A percentile compares a stretch with the other conserved stretches of the same genome.
Conservation (phyloP, 2,329 filamentous ascomycete genomes). For the Arthrocladium fulminans region DNA sequence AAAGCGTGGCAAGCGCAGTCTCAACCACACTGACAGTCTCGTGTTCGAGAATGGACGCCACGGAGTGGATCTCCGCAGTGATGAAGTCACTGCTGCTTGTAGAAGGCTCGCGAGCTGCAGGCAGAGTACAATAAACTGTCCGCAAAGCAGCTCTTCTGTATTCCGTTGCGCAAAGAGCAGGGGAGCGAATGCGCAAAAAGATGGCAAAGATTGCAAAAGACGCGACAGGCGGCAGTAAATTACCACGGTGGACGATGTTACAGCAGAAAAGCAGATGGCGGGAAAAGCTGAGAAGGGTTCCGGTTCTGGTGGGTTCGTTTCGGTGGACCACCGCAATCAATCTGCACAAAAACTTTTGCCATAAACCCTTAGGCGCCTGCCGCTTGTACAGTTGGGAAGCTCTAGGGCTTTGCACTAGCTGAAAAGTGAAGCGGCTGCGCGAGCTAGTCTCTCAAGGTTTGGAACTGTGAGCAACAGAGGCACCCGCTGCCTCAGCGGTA, state of each 20-base stretch:
- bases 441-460: background rate
- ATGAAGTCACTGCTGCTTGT: background rate
- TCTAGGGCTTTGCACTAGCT: background rate
- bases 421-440: background rate
- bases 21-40: too few species aligned
- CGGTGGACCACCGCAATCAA: background rate
- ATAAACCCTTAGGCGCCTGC: background rate
- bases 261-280: background rate
- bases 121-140: background rate
- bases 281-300: background rate
- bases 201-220: background rate
- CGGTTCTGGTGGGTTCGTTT: background rate
- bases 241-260: background rate
- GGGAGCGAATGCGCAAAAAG: background rate
- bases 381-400: background rate
- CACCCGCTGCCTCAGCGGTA: too few species aligned
- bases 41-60: background rate
- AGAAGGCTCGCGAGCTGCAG: background rate
- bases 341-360: background rate
- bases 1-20: background rate
- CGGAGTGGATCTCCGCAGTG: background rate
- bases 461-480: too few species aligned
- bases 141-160: background rate
- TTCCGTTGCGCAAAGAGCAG: background rate
- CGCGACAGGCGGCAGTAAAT: slow-evolving; percentile 1